Base-by-base conservation (phyloP, 495 filamentous ascomycete species). In the Arthonia radiata region DNA sequence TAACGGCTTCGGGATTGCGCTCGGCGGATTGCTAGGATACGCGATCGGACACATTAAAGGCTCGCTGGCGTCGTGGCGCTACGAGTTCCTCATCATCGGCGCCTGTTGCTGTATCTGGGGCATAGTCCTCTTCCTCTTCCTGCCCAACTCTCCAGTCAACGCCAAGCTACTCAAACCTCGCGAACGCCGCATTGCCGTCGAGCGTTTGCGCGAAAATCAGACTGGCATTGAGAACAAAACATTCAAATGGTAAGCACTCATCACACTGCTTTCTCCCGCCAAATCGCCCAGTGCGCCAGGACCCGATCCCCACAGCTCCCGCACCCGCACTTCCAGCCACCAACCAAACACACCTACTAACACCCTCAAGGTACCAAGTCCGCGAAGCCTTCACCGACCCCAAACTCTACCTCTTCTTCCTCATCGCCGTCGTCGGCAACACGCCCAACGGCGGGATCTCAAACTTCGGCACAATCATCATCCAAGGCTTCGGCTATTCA, bases 221-320 rank as follows among this genome's bases (percentile, higher is more conserved):
- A 71, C 66, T 0, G 67, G 67, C 23, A 50, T 71, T n/a, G 65
- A 71, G 47, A 71, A 69, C 30, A 60, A 64, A n/a, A n/a, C n/a
- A n/a, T n/a, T n/a, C n/a, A n/a, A n/a, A n/a, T n/a, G n/a, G n/a
- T n/a, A n/a, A n/a, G n/a, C n/a, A n/a, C n/a, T n/a, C n/a, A n/a
- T n/a, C n/a, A n/a, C n/a, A n/a, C n/a, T n/a, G n/a, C n/a, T n/a
- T n/a, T n/a, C n/a, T n/a, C n/a, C n/a, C n/a, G n/a, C n/a, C n/a
- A n/a, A n/a, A n/a, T n/a, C n/a, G n/a, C n/a, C n/a, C n/a, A n/a
- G n/a, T n/a, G n/a, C n/a, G n/a, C n/a, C n/a, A n/a, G n/a, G n/a
- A n/a, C n/a, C n/a, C n/a, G n/a, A n/a, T n/a, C n/a, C n/a, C n/a
- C n/a, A n/a, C n/a, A n/a, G n/a, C n/a, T n/a, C n/a, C n/a, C n/a